Conservation (phyloP, 768 basidiomycete species). For the Boletellus ananiceps region DNA sequence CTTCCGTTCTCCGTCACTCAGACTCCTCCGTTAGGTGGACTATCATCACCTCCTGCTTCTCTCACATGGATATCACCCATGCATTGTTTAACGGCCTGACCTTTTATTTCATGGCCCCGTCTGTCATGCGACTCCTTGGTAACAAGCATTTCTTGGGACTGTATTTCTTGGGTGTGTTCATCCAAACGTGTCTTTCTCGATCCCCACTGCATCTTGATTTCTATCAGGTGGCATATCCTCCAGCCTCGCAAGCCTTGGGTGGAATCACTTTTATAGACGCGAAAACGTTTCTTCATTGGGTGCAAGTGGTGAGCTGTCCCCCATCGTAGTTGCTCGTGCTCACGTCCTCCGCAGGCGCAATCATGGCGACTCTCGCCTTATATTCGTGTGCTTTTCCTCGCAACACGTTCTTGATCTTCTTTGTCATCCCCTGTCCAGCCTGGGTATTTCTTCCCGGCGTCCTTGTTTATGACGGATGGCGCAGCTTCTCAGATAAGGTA, state of each 20-base stretch:
- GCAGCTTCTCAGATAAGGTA: constrained; percentile 34
- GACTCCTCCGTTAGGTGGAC: constrained; percentile 56
- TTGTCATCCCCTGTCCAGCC: constrained; percentile 73
- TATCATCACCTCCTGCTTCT: constrained; percentile 64
- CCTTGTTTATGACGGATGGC: constrained; percentile 33
- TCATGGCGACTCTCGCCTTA: constrained; percentile 65
- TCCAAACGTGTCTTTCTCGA: neutral
- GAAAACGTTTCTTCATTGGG: constrained; percentile 45
- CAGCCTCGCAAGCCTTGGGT: constrained; percentile 45
- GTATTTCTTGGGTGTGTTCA: constrained; percentile 62
- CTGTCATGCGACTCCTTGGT: constrained; percentile 60
- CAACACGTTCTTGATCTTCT: constrained; percentile 66
- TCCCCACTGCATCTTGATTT: neutral
- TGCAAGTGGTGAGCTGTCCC: constrained; percentile 59
- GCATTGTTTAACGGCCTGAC: constrained; percentile 75
- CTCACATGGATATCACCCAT: constrained; percentile 57
- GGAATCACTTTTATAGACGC: constrained; percentile 36
- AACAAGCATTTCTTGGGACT: constrained; percentile 61
- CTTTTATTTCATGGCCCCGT: constrained; percentile 70
- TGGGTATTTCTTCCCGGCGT: constrained; percentile 70
- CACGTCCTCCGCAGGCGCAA: constrained; percentile 48
- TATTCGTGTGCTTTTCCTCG: constrained; percentile 68
- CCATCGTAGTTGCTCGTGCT: neutral
- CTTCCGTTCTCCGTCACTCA: neutral
- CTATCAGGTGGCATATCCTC: constrained; percentile 56